These are phyloP conservation scores for Clohesyomyces aquaticus DNA, from an alignment of 495 filamentous ascomycete genomes.

Conservation along the genomic window DNA sequence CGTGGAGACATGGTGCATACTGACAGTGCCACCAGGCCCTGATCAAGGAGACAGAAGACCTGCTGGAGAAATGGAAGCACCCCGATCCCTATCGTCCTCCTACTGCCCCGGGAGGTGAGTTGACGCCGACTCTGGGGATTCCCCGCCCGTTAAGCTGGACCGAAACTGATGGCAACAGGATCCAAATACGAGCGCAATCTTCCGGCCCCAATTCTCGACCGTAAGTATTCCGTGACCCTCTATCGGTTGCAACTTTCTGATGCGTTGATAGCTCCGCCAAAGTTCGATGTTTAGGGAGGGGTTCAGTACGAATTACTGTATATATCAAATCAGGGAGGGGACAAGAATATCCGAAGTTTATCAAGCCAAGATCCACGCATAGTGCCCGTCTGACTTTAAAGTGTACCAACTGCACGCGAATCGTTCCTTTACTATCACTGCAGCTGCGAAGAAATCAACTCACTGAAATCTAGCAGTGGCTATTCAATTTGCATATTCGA, in stretches of 20 bases:
- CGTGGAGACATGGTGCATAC: not conserved
- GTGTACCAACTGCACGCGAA: too few species aligned
- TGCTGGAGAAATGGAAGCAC: constrained; percentile 94
- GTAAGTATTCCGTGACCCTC: constrained; percentile 60
- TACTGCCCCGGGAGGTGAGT: constrained; percentile 89
- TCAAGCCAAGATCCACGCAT: too few species aligned
- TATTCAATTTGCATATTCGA: too few species aligned
- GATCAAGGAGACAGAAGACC: constrained; percentile 80
- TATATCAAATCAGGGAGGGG: constrained; percentile 20
- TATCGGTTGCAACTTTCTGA: constrained; percentile 1
- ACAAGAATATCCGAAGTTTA: too few species aligned
- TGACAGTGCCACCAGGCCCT: constrained; percentile 61
- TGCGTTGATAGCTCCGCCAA: constrained; percentile 51
- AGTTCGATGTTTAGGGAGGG: constrained; percentile 45
- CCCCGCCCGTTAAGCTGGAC: not conserved
- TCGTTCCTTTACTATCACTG: too few species aligned
- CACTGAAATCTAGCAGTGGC: too few species aligned
- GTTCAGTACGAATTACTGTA: constrained; percentile 20
- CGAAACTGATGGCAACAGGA: constrained; percentile 54
- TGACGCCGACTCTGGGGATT: not conserved
- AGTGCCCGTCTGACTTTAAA: too few species aligned
- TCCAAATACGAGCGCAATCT: constrained; percentile 97
- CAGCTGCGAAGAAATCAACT: too few species aligned
- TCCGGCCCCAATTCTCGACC: constrained; percentile 73
- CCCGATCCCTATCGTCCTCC: constrained; percentile 89